Evolutionary conservation across 768 basidiomycete species (phyloP).

Genomic region (Hygrophoropsis aurantiaca): DNA sequence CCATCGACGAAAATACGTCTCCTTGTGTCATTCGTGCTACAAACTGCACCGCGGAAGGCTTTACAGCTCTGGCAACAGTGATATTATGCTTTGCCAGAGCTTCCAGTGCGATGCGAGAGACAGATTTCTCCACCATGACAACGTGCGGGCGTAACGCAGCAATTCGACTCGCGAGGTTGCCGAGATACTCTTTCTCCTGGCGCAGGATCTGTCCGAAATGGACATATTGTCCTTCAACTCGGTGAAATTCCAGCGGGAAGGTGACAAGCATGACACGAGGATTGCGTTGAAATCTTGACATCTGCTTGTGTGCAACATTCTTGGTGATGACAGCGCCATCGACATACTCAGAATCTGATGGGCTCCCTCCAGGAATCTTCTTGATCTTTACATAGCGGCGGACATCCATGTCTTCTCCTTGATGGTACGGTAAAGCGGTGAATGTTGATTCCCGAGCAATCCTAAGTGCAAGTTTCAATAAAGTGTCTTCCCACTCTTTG

Average conservation of each 20-base stretch:
- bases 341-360: constrained; percentile 93
- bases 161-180: constrained; percentile 84
- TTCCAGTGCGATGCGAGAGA: constrained; percentile 88
- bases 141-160: constrained; percentile 91
- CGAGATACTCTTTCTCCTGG: constrained; percentile 92
- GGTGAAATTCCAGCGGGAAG: constrained; percentile 91
- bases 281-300: constrained; percentile 79
- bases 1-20: constrained; percentile 94
- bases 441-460: constrained; percentile 87
- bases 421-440: constrained; percentile 63
- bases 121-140: constrained; percentile 88
- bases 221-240: constrained; percentile 90
- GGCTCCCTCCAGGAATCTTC: constrained; percentile 92
- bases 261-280: constrained; percentile 96
- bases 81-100: constrained; percentile 82
- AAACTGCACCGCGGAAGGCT: constrained; percentile 81
- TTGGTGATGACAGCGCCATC: constrained; percentile 97
- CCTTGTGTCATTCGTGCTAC: constrained; percentile 94
- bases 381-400: constrained; percentile 97
- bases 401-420: constrained; percentile 94
- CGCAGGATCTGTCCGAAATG: constrained; percentile 88
- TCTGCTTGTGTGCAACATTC: constrained; percentile 94
- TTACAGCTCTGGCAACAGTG: constrained; percentile 87
- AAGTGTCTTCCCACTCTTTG: constrained; percentile 84
- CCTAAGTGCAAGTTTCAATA: constrained; percentile 79